A percentile compares a stretch with the other conserved stretches of the same genome.
These are phyloP conservation scores for Fusarium illudens DNA, from an alignment of 2,329 filamentous ascomycete genomes.

Conservation along the genomic window DNA sequence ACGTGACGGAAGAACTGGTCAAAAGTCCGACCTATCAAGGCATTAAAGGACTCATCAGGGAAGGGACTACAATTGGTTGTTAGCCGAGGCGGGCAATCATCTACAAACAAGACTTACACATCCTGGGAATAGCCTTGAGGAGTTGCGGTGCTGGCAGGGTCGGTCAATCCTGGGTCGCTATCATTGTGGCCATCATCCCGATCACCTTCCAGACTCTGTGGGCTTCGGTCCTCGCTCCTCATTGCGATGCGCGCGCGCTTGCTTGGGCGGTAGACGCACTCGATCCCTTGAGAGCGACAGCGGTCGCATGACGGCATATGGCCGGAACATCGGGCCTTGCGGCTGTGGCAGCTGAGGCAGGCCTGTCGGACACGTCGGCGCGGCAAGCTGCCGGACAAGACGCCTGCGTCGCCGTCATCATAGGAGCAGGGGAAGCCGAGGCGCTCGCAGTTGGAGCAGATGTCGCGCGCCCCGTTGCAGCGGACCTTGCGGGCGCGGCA, in stretches of 20 bases:
- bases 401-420: conserved; percentile 55
- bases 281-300: conserved; percentile 60
- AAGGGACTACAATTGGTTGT: conserved; percentile 41
- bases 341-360: conserved; percentile 65
- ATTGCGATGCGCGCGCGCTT: conserved; percentile 50
- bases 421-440: conserved; percentile 67
- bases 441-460: conserved; percentile 67
- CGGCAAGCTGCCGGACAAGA: conserved; percentile 56
- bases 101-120: conserved; percentile 41
- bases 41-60: conserved; percentile 56
- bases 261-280: conserved; percentile 63
- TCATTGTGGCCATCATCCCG: conserved; percentile 47
- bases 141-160: conserved; percentile 45
- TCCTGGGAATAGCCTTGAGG: conserved; percentile 48
- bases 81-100: conserved; percentile 18
- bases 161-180: conserved; percentile 48
- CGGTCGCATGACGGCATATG: conserved; percentile 63
- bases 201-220: conserved; percentile 48
- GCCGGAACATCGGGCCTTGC: conserved; percentile 68
- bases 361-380: conserved; percentile 64
- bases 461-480: conserved; percentile 62
- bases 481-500: conserved; percentile 66
- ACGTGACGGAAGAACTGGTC: conserved; percentile 67
- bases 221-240: conserved; percentile 42
- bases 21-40: conserved; percentile 61